Base-by-base conservation (phyloP, 2,329 filamentous ascomycete genomes). In the Aspergillus sp. region DNA sequence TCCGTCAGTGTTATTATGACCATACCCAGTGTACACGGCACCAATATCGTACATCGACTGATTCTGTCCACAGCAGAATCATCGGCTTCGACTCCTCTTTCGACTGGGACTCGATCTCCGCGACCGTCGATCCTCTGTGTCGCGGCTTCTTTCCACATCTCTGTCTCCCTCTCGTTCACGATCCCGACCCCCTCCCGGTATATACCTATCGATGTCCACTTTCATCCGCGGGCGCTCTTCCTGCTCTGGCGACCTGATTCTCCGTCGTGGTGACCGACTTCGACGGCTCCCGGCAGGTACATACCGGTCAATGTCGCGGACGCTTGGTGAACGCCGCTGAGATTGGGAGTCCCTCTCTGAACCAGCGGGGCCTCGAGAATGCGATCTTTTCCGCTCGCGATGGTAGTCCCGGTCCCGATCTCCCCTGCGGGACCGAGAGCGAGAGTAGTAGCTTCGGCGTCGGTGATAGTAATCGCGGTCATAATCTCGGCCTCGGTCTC, bases 181-280 rank as follows among this genome's bases (percentile, higher is more conserved):
- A 14, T 39, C 47, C 37, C 38, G 45, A n/a, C 45, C 53, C 12
- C 52, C 47, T 15, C 49, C 54, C 27, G 65, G 65, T 14, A 67
- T 56, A 39, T 68, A 68, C 15, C 65, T 57, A 42, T 68, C 64
- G 40, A 66, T 62, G 16, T 62, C 58, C 5, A 52, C 44, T 33
- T 22, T 10, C 19, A 58, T 51, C 12, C 58, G 45, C 5, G 47
- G 32, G 34, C 53, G 49, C 7, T 56, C 49, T 11, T 53, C 52
- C 13, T 54, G 48, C 7, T 61, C 60, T 12, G 55, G 51, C 5
- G 58, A 60, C 14, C 59, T 51, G 3, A 54, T 43, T 17, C 61
- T 53, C 15, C 60, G 56, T 30, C 60, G 53, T 11, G 61, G 61
- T 15, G 60, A 62, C 20, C 57, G 52, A 39, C 60, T 64, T 24